A percentile compares a stretch with the other conserved stretches of the same genome.
phyloP scores from a whole-genome alignment of 768 basidiomycete species.

The Butyriboletus loyo region DNA sequence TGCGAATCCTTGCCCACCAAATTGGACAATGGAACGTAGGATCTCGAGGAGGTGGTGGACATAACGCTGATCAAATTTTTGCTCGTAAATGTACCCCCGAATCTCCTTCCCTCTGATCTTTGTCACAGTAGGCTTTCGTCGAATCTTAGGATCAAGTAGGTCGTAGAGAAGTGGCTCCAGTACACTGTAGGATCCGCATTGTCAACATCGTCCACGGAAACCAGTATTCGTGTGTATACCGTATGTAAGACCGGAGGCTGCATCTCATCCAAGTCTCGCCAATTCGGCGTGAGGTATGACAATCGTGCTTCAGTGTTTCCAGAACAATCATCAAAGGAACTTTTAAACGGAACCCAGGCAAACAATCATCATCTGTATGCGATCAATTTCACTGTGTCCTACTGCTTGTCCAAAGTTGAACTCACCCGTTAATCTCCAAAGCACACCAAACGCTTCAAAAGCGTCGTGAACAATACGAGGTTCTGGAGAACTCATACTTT shows the following conservation, averaged over 20 bases:
- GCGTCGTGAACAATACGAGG: slow-evolving; percentile 48
- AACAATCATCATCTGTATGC: slow-evolving; percentile 65
- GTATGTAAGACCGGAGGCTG: slow-evolving; percentile 84
- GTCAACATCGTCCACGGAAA: neutral
- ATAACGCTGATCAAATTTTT: slow-evolving; percentile 74
- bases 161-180: slow-evolving; percentile 85
- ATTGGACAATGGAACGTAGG: slow-evolving; percentile 72
- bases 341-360: slow-evolving; percentile 82
- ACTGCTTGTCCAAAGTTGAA: neutral
- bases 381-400: slow-evolving; percentile 4
- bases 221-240: slow-evolving; percentile 43
- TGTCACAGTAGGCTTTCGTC: slow-evolving; percentile 44
- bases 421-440: slow-evolving; percentile 88
- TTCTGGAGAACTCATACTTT: slow-evolving; percentile 60
- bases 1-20: slow-evolving; percentile 87
- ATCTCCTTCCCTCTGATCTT: slow-evolving; percentile 66
- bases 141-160: slow-evolving; percentile 67
- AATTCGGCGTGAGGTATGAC: slow-evolving; percentile 69
- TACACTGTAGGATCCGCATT: slow-evolving; percentile 47
- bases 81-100: slow-evolving; percentile 64
- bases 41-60: slow-evolving; percentile 73
- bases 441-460: slow-evolving; percentile 85
- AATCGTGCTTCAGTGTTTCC: slow-evolving; percentile 74
- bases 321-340: slow-evolving; percentile 86
- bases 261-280: slow-evolving; percentile 99